Evolutionary conservation across 495 filamentous ascomycete genomes (phyloP), one percentile per base, ranked within the genome.

Genomic region (Hypoxylon fragiforme): DNA sequence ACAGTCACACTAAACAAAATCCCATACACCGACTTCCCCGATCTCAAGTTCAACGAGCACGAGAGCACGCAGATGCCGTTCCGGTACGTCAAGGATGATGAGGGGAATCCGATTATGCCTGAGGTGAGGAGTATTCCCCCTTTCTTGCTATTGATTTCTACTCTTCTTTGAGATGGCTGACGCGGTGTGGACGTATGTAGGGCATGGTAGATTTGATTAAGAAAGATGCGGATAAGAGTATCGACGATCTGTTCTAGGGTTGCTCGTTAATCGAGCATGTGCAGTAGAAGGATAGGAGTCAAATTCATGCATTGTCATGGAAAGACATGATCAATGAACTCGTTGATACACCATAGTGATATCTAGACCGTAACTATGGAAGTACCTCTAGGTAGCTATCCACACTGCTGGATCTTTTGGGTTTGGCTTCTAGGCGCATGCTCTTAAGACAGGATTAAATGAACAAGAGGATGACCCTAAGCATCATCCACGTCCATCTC

Each of bases 31-130:
- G 91, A 97, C 63, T 82, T 88, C 65, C 94, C 94, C 0, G 92
- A 97, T 63, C 76, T 98, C 60, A 81, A 82, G 53, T 85, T 97
- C 68, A 91, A 87, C 71, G 86, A 92, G 66, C 84, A 96, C 66
- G 94, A 98, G 68, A 90, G 88, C 61, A 95, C 90, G 0, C 79
- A 95, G 68, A 98, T 98, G 94, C 94, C 94, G 0, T 98, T 97
- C 71, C 88, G 92, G 44, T 98, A 98, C 67, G 90, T 98, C 16
- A 87, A 81, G 64, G 85, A 77, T 38, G 70, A 78, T 5, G 76
- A 90, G 49, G 91, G 87, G 16, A 75, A 86, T 60, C 89, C 90
- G 6, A 81, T 95, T 26, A 96, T 98, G 92, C 94, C 94, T 22
- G 76, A 86, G 73, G 92, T 94, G 73, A 68, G 82, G 68, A 28